Base-by-base conservation (phyloP, 352 stramenopile genomes). In the Phytophthora vignae region DNA sequence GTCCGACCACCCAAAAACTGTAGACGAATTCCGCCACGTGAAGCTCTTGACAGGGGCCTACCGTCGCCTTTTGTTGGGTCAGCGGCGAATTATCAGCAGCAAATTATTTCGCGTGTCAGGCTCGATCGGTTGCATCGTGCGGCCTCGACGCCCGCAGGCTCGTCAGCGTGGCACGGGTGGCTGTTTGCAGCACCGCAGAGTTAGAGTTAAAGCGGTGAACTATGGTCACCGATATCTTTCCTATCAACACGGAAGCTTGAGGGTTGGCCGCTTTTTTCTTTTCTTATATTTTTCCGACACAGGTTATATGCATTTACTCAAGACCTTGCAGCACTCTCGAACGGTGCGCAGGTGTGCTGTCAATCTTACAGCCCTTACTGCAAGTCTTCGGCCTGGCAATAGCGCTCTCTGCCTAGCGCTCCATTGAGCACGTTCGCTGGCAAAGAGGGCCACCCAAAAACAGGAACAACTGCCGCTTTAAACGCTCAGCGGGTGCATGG, bases 401-500 rank as follows among this genome's bases (percentile, higher is more conserved):
- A 52, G 52, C 67, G 40, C 42, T 64, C 55, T 29, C 7, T 64
- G 48, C 46, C 59, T 38, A 58, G 25, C 44, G 40, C 44, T 14
- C 33, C 44, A 42, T 49, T 42, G 62, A 4, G 38, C 27, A 19
- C 33, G 4, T 7, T 5, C 4, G 11, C 14, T 21, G 14, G 29
- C 27, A 54, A 50, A 38, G 58, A 65, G 40, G 33, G 36, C 33
- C 44, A 53, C 10, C 44, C 57, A 21, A 64, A 60, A 36, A 54
- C 33, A 40, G 33, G 33, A 33, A 49, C n/a, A 15, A 63, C 33
- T 12, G 9, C 31, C 56, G 9, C 36, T 50, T 55, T 40, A 31
- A 55, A 73, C 64, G 88, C 83, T 67, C 86, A 49, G 42, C 42
- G 42, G 42, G n/a, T 49, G 42, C 42, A 49, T 49, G n/a, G 42